Base-by-base conservation (phyloP, 1,139 yeast species). In the Arxiozyma slooffiae region DNA sequence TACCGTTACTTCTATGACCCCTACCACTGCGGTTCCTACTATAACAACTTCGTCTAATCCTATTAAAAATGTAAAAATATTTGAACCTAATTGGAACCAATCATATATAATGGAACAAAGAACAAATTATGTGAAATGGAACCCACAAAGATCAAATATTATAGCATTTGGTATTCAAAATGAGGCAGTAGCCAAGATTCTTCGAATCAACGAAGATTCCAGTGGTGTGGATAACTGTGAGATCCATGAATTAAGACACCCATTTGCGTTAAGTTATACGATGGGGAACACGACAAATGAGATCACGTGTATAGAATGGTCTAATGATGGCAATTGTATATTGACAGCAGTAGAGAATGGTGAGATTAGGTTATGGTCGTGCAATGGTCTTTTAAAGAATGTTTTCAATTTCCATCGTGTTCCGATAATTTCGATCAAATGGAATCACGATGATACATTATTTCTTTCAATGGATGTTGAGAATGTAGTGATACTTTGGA, bases 321-420 rank as follows among this genome's bases (percentile, higher is more conserved):
- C 85, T 2, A 84, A 84, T 1, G 69, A 69, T 52, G 90, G 90
- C 0, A 70, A 75, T 50, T 59, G 72, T 16, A 64, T 84, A 3
- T 68, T 81, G 11, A 81, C 88, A 0, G 81, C 80, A 0, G 76
- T 79, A 2, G 76, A 75, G 46, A 72, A 73, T 56, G 90, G 92
- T 18, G 90, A 83, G 57, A 60, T 85, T 16, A 68, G 88, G 50
- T 71, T 83, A 16, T 85, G 92, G 92, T 74, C 79, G 20, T 75
- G 78, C 0, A 81, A 79, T 49, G 92, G 90, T 0, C 74, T 74
- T 43, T 71, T 87, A 47, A 72, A 79, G 53, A 83, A 81, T 57
- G 78, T 84, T 1, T 75, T 81, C 53, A 70, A 75, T 24, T 65
- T 76, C 43, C 86, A 81, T 57, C 71, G 74, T 48, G 69, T 79